A percentile compares a stretch with the other conserved stretches of the same genome.
Conservation (phyloP, 192 early-diverging fungal genomes). For the Coemansia furcata region DNA sequence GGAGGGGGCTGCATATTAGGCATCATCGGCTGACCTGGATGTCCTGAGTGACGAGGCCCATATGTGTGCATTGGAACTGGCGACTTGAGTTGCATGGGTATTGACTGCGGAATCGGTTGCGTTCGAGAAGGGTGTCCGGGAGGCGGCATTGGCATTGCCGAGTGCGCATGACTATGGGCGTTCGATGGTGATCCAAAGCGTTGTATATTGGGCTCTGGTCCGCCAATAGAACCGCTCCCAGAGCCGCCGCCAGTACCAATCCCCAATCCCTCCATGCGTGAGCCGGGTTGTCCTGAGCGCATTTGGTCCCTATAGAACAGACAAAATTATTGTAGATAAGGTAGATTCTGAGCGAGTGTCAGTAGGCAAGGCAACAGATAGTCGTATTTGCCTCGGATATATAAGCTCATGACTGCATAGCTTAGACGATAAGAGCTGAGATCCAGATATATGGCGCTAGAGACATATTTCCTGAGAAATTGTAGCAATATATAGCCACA, state of each 20-base stretch:
- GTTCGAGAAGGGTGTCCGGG: constrained; percentile 13
- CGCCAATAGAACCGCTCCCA: not conserved
- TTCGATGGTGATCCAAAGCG: constrained; percentile 17
- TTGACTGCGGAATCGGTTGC: not conserved
- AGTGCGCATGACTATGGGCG: constrained; percentile 5
- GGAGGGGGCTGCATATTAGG: constrained; percentile 13
- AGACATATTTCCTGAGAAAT: not conserved
- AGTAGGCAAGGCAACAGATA: not conserved
- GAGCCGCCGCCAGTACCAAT: constrained; percentile 4
- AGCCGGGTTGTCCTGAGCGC: constrained; percentile 15
- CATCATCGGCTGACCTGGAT: not conserved
- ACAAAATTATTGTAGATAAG: not conserved
- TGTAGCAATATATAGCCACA: constrained; percentile 9
- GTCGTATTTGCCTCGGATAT: not conserved
- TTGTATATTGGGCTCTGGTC: constrained; percentile 4
- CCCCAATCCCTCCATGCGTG: constrained; percentile 13
- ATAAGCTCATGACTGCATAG: not conserved
- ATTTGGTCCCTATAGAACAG: constrained; percentile 17
- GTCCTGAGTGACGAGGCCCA: not conserved
- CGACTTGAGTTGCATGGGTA: constrained; percentile 15
- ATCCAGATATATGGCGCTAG: not conserved
- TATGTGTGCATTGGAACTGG: constrained; percentile 1
- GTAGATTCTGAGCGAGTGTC: not conserved
- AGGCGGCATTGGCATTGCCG: constrained; percentile 36
- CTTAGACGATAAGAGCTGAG: not conserved